A percentile compares a stretch with the other conserved stretches of the same genome.
Evolutionary conservation across 1,284 basidiomycete genomes (phyloP).

Genomic region (Coniferiporia weirii): DNA sequence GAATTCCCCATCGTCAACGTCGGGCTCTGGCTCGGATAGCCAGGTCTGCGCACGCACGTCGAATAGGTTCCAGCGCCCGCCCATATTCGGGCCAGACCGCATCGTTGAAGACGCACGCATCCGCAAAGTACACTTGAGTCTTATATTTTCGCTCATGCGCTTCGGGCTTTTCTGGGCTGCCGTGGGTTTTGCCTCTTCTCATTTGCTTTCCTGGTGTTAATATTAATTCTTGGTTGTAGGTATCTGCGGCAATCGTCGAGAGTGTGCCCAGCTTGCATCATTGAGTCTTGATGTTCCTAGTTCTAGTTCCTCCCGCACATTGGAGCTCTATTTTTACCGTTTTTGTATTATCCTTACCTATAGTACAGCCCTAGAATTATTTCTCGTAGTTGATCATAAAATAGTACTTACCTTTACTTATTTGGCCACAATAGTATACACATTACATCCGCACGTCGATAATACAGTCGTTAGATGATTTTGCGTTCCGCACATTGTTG

Average conservation of each 20-base stretch:
- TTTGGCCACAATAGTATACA: too few species aligned
- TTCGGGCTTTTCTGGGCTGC: slow-evolving; percentile 24
- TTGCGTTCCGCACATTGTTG: too few species aligned
- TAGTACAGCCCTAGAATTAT: too few species aligned
- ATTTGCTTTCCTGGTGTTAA: not conserved
- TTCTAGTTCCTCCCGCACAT: too few species aligned
- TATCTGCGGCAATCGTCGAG: slow-evolving; percentile 3
- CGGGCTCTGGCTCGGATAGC: not conserved
- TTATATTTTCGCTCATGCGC: slow-evolving; percentile 29
- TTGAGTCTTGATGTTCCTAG: too few species aligned
- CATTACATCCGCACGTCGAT: too few species aligned
- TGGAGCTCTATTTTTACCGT: too few species aligned
- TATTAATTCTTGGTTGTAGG: not conserved
- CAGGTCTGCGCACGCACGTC: not conserved
- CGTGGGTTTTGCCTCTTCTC: slow-evolving; percentile 19
- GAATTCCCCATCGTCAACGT: not conserved
- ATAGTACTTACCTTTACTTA: too few species aligned
- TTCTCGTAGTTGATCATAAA: too few species aligned
- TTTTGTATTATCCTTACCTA: too few species aligned
- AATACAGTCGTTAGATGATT: too few species aligned
- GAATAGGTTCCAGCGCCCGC: slow-evolving; percentile 26
- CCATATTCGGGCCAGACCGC: slow-evolving; percentile 37
- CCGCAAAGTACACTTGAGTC: slow-evolving; percentile 30
- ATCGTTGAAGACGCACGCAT: slow-evolving; percentile 36
- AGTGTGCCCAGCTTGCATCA: slow-evolving; percentile 1